Conservation (phyloP, 805 yeast genomes). For the Cyberlindnera misumaiensis region DNA sequence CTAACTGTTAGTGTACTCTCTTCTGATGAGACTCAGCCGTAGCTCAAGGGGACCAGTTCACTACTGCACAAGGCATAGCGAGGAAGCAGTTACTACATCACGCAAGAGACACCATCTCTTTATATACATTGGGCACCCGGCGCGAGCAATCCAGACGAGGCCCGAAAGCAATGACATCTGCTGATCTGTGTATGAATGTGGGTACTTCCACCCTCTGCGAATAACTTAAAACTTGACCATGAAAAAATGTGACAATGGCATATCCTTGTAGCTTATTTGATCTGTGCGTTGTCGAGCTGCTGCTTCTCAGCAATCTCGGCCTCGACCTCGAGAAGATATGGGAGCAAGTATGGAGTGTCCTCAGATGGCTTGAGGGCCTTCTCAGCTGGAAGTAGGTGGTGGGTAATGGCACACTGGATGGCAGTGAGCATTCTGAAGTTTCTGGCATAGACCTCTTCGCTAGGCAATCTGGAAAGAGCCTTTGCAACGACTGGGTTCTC, state of each 20-base stretch:
- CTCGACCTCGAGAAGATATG: conserved; percentile 90
- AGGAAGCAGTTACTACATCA: too few relatives aligned
- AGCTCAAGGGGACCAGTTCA: too few relatives aligned
- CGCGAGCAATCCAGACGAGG: too few relatives aligned
- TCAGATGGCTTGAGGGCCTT: conserved; percentile 77
- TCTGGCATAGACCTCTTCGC: conserved; percentile 80
- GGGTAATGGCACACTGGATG: conserved; percentile 78
- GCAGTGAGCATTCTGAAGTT: conserved; percentile 89
- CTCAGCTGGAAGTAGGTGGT: conserved; percentile 75
- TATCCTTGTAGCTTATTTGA: conserved; percentile 3
- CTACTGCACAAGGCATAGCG: too few relatives aligned
- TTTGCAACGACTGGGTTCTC: conserved; percentile 83
- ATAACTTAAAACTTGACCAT: conserved; percentile 4
- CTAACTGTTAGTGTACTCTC: too few relatives aligned
- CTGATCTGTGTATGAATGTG: conserved; percentile 1
- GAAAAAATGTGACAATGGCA: not conserved
- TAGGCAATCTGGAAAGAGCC: conserved; percentile 84
- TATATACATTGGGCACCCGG: too few relatives aligned
- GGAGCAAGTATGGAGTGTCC: conserved; percentile 76
- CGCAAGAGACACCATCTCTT: too few relatives aligned
- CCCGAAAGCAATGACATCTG: too few relatives aligned
- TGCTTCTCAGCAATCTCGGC: conserved; percentile 83
- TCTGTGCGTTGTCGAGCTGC: conserved; percentile 70
- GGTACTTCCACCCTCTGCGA: not conserved
- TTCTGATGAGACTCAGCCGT: too few relatives aligned